Percentiles rank a stretch among this genome's conserved stretches.
Conservation (phyloP, 2,329 filamentous ascomycete species). For the Alternaria hordeiaustralica region DNA sequence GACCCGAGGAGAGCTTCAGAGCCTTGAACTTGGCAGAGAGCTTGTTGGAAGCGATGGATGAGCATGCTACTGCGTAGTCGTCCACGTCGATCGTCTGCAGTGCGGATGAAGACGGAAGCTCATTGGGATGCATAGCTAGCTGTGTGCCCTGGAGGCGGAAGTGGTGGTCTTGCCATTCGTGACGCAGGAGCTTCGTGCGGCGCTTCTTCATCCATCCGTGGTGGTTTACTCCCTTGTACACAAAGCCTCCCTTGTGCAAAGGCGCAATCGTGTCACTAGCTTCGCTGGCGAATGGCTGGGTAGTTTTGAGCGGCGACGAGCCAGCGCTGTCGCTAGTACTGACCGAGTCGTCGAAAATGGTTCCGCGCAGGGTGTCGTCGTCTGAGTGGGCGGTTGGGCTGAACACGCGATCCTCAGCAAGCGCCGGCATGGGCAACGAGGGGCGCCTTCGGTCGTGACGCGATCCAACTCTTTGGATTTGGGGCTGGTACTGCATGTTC, state of each 20-base stretch:
- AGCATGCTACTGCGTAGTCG: constrained; percentile 87
- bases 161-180: constrained; percentile 93
- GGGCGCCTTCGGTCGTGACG: constrained; percentile 63
- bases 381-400: constrained; percentile 47
- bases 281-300: constrained; percentile 28
- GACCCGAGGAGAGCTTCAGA: constrained; percentile 62
- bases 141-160: constrained; percentile 74
- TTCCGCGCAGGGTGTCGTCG: constrained; percentile 42
- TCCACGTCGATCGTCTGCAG: constrained; percentile 86
- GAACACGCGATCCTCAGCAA: constrained; percentile 68
- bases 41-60: constrained; percentile 78
- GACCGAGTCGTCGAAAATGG: constrained; percentile 36
- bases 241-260: constrained; percentile 46
- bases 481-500: constrained; percentile 79
- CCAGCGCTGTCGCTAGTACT: constrained; percentile 29
- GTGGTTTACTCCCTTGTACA: constrained; percentile 66
- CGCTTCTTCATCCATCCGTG: constrained; percentile 94
- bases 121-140: constrained; percentile 70
- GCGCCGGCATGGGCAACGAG: constrained; percentile 72
- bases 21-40: constrained; percentile 87
- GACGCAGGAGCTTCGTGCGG: constrained; percentile 83
- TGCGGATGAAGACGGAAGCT: constrained; percentile 64
- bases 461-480: constrained; percentile 55
- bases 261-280: constrained; percentile 32
- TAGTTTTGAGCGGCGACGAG: constrained; percentile 42